These are phyloP conservation scores for Nothopassalora personata DNA, from an alignment of 2,329 filamentous ascomycete genomes.

Conservation along the genomic window DNA sequence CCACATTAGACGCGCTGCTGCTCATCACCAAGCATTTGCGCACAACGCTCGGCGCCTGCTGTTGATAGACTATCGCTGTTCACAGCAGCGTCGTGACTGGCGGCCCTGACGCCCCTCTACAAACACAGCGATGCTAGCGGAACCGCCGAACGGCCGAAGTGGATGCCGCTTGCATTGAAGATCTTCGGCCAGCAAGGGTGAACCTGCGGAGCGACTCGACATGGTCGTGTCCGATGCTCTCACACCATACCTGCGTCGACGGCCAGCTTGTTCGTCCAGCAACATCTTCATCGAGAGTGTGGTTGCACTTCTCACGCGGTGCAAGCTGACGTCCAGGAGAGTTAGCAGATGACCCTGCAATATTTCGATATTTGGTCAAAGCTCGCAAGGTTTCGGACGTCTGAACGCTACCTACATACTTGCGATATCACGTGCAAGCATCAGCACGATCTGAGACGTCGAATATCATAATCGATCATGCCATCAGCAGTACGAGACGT, in stretches of 20 bases:
- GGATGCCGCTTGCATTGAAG: neutral
- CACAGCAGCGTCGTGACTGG: slow-evolving; percentile 16
- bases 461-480: too few relatives aligned
- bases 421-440: neutral
- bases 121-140: slow-evolving; percentile 8
- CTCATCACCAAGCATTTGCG: slow-evolving; percentile 3
- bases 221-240: neutral
- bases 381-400: slow-evolving; percentile 11
- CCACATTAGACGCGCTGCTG: neutral
- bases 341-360: too few relatives aligned
- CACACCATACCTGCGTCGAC: neutral
- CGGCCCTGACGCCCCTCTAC: slow-evolving; percentile 11
- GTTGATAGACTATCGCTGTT: neutral
- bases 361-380: slow-evolving; percentile 8
- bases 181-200: slow-evolving; percentile 3
- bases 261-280: neutral
- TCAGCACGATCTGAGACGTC: neutral
- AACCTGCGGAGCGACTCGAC: neutral
- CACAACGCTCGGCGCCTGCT: slow-evolving; percentile 9
- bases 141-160: neutral
- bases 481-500: too few relatives aligned
- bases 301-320: neutral
- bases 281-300: neutral
- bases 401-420: neutral
- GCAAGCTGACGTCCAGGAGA: neutral